Percentiles rank a stretch among this genome's conserved stretches.
Conservation (phyloP, 768 basidiomycete genomes). For the Tulasnella sp. region DNA sequence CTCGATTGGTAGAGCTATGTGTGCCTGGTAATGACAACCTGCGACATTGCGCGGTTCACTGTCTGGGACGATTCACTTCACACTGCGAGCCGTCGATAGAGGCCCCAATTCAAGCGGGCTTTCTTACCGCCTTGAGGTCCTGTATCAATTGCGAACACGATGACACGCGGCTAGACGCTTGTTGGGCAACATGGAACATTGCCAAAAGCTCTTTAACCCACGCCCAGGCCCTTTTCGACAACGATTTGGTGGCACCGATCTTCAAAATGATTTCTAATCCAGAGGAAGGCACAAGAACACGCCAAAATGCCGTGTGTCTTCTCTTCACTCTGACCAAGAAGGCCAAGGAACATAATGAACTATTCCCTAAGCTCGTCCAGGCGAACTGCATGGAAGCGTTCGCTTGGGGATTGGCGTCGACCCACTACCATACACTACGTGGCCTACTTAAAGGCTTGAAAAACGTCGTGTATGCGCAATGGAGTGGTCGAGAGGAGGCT, state of each 20-base stretch:
- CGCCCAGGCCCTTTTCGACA: neutral
- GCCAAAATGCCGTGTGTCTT: neutral
- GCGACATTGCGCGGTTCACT: neutral
- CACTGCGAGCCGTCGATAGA: neutral
- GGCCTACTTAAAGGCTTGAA: neutral
- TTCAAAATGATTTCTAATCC: neutral
- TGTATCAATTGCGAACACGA: neutral
- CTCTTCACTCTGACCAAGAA: neutral
- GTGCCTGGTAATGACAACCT: neutral
- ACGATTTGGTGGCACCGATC: neutral
- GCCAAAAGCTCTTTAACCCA: neutral
- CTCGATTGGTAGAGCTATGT: neutral
- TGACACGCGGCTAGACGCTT: neutral
- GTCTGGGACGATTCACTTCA: neutral
- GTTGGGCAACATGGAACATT: neutral
- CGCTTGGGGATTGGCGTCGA: neutral
- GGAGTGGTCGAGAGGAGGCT: neutral
- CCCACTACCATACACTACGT: neutral
- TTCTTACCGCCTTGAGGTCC: neutral
- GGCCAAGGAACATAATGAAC: neutral
- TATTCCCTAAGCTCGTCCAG: neutral
- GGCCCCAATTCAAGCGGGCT: neutral
- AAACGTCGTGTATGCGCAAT: neutral
- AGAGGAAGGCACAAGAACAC: neutral
- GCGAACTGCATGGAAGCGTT: neutral